Base-by-base conservation (phyloP, 495 filamentous ascomycete genomes). In the Podospora pseudopauciseta region DNA sequence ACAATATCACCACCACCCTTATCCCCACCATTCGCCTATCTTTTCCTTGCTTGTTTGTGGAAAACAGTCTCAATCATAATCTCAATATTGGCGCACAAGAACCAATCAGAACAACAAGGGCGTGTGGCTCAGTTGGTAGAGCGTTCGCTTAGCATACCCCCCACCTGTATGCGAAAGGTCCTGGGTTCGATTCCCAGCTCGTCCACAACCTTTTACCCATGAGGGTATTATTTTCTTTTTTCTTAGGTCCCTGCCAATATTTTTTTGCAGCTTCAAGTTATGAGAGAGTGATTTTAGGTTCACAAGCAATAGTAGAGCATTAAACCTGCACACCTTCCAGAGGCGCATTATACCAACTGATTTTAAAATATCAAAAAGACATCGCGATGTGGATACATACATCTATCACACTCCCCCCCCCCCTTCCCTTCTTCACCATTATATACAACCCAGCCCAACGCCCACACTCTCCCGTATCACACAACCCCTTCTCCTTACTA, bases 71-170 rank as follows among this genome's bases (percentile, higher is more conserved):
- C 39, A 13, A 11, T 16, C 39, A 49, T 49, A 16, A 49, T 0
- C 0, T 2, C 15, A 49, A 13, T 16, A 2, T 13, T 16, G 15
- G 39, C 5, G 9, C 39, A 49, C 39, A 49, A 49, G 39, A 49
- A 49, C 39, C 39, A 49, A 49, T 49, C 39, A 49, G 7, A 32
- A 49, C 56, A 30, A 23, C 1, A 4, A 44, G 68, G 68, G 68
- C 68, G 68, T 70, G 68, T 70, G 68, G 68, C 68, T 70, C 68
- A 70, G 68, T 70, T 70, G 68, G 68, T 70, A 70, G 68, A 70
- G 68, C 68, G 68, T 66, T 66, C 68, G 68, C 68, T 70, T 70
- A 70, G 68, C 68, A 70, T 70, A 61, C 53, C 58, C 19, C 53
- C 53, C 16, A n/a, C 4, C 5, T 60, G 64, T 66, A 67, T 70